phyloP scores from a whole-genome alignment of 768 basidiomycete species.

The Paxillus ammoniavirescens region DNA sequence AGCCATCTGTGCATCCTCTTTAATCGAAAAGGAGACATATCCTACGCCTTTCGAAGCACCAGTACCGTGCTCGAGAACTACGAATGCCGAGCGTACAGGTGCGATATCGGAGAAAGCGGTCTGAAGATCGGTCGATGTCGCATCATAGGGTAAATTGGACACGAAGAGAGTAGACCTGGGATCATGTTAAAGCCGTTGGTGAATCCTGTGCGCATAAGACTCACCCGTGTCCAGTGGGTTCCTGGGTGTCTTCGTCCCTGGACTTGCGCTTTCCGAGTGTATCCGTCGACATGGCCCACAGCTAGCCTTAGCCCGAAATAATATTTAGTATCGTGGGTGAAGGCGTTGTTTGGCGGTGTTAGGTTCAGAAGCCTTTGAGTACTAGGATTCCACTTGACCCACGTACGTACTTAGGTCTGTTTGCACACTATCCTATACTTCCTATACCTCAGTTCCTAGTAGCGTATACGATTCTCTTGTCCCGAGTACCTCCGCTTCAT shows the following conservation, averaged over 20 bases:
- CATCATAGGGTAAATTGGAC: slow-evolving; percentile 87
- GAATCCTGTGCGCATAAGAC: background rate
- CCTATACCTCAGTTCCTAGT: background rate
- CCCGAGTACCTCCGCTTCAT: background rate
- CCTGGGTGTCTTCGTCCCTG: slow-evolving; percentile 14
- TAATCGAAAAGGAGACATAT: slow-evolving; percentile 88
- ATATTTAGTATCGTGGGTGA: background rate
- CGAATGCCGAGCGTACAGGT: slow-evolving; percentile 90
- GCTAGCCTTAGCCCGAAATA: background rate
- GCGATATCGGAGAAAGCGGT: slow-evolving; percentile 95
- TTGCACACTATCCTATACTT: too few species aligned
- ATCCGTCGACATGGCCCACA: slow-evolving; percentile 5
- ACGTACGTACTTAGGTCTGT: too few species aligned
- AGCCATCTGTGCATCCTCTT: slow-evolving; percentile 82
- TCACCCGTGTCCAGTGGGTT: slow-evolving; percentile 20
- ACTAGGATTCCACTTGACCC: too few species aligned
- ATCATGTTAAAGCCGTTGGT: background rate
- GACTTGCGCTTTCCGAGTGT: slow-evolving; percentile 29
- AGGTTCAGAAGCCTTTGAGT: background rate
- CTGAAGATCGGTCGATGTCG: slow-evolving; percentile 86
- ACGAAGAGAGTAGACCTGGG: slow-evolving; percentile 85
- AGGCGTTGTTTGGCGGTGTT: slow-evolving; percentile 10
- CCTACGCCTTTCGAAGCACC: slow-evolving; percentile 91
- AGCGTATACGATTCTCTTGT: too few species aligned
- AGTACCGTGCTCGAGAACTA: slow-evolving; percentile 77